phyloP scores from a whole-genome alignment of 2,329 filamentous ascomycete species.

The Coleophoma cylindrospora region DNA sequence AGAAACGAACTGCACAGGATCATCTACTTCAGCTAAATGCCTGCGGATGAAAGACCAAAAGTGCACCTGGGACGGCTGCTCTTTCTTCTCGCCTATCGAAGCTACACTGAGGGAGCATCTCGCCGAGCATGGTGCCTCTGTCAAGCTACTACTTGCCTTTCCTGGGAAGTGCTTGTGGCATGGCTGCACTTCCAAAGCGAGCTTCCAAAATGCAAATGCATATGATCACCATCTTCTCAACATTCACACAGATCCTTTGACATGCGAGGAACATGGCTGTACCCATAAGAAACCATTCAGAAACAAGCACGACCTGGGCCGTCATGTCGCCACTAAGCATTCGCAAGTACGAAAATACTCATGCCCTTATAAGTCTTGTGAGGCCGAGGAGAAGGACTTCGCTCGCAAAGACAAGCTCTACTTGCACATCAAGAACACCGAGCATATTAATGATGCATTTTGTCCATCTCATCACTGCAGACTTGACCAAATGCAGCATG shows the following conservation, averaged over 20 bases:
- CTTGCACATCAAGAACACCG: background rate
- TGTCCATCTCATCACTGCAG: slow-evolving; percentile 6
- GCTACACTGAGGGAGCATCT: slow-evolving; percentile 1
- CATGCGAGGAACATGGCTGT: background rate
- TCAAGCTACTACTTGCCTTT: background rate
- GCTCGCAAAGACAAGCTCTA: background rate
- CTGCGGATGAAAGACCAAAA: too few relatives aligned
- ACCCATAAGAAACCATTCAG: background rate
- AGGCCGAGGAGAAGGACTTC: background rate
- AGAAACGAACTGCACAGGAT: too few relatives aligned
- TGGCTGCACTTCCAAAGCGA: background rate
- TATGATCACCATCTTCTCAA: background rate
- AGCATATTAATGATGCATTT: slow-evolving; percentile 8
- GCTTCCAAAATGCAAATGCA: background rate
- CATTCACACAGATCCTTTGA: background rate
- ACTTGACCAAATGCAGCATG: too few relatives aligned
- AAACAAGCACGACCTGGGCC: background rate
- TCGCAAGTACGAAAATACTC: background rate
- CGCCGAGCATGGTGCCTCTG: background rate
- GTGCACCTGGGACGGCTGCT: slow-evolving; percentile 3
- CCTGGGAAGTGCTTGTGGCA: background rate
- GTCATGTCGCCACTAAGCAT: background rate
- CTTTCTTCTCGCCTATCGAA: background rate
- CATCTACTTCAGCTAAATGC: too few relatives aligned
- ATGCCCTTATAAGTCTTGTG: background rate